These are phyloP conservation scores for Colletotrichum filicis DNA, from an alignment of 2,329 filamentous ascomycete genomes.

Conservation along the genomic window DNA sequence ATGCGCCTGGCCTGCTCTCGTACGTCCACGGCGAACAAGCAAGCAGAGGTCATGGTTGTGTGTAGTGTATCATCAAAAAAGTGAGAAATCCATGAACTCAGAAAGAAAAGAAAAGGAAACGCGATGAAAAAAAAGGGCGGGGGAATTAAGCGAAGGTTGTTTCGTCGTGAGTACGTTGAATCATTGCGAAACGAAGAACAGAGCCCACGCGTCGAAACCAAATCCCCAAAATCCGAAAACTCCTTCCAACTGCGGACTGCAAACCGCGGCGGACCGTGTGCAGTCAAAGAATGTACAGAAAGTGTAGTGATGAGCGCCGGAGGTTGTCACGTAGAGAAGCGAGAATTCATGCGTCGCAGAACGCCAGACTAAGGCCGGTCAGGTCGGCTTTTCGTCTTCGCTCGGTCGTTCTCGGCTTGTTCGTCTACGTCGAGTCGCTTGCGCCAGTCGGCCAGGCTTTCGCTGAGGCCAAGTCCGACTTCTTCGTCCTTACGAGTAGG, in stretches of 20 bases:
- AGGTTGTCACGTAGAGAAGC: slow-evolving; percentile 30
- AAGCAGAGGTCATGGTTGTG: slow-evolving; percentile 4
- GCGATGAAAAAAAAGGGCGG: not conserved
- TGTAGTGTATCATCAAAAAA: slow-evolving; percentile 33
- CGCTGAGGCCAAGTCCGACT: slow-evolving; percentile 66
- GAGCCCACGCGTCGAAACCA: slow-evolving; percentile 23
- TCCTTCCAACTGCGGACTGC: slow-evolving; percentile 14
- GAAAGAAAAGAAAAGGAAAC: slow-evolving; percentile 1
- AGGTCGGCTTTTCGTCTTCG: slow-evolving; percentile 35
- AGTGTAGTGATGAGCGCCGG: slow-evolving; percentile 13
- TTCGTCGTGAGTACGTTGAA: slow-evolving; percentile 37
- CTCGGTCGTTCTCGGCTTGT: slow-evolving; percentile 37
- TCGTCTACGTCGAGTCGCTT: slow-evolving; percentile 74
- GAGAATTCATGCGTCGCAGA: slow-evolving; percentile 37
- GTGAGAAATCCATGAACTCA: slow-evolving; percentile 1
- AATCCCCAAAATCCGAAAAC: slow-evolving; percentile 15
- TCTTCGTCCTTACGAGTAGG: slow-evolving; percentile 57
- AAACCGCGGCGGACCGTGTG: not conserved
- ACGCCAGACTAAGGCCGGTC: slow-evolving; percentile 37
- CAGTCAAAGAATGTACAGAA: slow-evolving; percentile 31
- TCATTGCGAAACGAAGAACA: slow-evolving; percentile 34
- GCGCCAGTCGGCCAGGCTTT: slow-evolving; percentile 83
- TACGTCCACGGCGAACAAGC: slow-evolving; percentile 9
- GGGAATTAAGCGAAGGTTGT: slow-evolving; percentile 27
- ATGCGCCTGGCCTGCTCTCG: slow-evolving; percentile 16